Conservation (phyloP, 371 early-diverging fungal species). For the Nosema muscidifuracis region DNA sequence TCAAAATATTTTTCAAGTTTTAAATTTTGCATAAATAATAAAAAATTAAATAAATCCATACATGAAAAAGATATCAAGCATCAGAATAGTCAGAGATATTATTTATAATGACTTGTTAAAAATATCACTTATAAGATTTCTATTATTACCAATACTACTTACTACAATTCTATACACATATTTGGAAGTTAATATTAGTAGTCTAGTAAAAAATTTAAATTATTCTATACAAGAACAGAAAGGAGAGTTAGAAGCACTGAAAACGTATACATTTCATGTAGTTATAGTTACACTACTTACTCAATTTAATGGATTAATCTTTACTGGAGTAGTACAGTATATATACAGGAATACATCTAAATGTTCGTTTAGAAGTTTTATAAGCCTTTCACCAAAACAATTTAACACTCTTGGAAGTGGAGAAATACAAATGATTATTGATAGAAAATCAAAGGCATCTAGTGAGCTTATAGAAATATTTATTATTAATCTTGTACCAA, state of each 20-base stretch:
- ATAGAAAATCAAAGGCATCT: constrained; percentile 52
- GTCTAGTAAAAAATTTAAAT: neutral
- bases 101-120: neutral
- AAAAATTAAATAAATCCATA: neutral
- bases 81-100: neutral
- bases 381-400: constrained; percentile 25
- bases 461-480: constrained; percentile 58
- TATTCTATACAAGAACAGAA: neutral
- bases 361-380: constrained; percentile 41
- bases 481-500: constrained; percentile 49
- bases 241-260: neutral
- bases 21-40: constrained; percentile 13
- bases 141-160: constrained; percentile 30
- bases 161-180: constrained; percentile 16
- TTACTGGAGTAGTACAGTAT: constrained; percentile 46
- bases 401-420: constrained; percentile 48
- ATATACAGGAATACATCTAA: constrained; percentile 41
- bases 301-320: constrained; percentile 47
- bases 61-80: constrained; percentile 7
- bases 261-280: constrained; percentile 12
- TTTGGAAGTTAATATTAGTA: constrained; percentile 30
- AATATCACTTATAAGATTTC: neutral
- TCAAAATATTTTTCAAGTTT: too few species aligned
- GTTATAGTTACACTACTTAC: constrained; percentile 18
- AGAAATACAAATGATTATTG: constrained; percentile 51